Evolutionary conservation across 2,329 filamentous ascomycete genomes (phyloP), one percentile per base, ranked within the genome.

Genomic region (Talaromyces amestolkiae): DNA sequence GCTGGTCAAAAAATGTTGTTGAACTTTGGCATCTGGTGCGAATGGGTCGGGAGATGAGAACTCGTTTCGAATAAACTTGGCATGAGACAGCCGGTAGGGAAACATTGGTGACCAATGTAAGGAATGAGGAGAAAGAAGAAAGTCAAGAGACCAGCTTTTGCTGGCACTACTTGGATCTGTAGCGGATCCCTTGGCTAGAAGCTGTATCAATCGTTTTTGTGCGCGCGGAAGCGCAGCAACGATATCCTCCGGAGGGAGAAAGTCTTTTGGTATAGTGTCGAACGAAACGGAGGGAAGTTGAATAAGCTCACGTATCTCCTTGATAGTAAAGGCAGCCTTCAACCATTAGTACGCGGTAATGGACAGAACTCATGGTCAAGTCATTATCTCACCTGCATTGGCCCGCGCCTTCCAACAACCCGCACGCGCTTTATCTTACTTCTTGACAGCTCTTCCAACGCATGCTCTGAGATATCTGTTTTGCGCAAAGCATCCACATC

Each of bases 271-370:
- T 33, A 94, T 82, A 1, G 90, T 86, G 63, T 89, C 84, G 72
- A 97, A 96, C 15, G 84, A 85, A 10, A 96, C 89, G 0, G 81
- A 81, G 0, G 87, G 85, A 2, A 98, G 83, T 59, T 91, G 90
- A 79, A 97, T 88, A 3, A 99, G 81, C 77, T 99, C 95, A 41
- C 95, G 88, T 17, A 92, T 81, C 80, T 99, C 95, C 77, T 97
- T 98, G 76, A 97, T 96, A 0, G 94, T 97, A 72, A 97, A 98
- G 0, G 95, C 89, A 27, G 92, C 94, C 89, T 94, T 61, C 15
- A n/a, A 39, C 15, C 8, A 59, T 59, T 7, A 59, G 66, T 33
- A 68, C 37, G 62, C 53, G 54, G 27, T 31, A 11, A 22, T 31
- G 22, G 17, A 13, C 43, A 13, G 11, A 19, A 61, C 6, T 47